Conservation (phyloP, 805 yeast species). For the Metschnikowia anglica region DNA sequence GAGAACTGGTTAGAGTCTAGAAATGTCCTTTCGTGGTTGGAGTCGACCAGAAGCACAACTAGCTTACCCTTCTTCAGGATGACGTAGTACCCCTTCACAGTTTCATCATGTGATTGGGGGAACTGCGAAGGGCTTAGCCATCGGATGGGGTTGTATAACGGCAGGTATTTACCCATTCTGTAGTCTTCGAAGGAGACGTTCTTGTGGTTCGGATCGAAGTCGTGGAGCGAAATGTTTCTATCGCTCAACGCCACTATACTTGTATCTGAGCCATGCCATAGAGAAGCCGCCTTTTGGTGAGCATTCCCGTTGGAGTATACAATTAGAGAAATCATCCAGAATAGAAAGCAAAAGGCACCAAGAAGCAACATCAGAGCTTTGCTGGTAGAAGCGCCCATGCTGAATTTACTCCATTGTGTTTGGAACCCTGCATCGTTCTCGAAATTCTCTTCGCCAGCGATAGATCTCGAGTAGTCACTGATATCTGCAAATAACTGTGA, state of each 20-base stretch:
- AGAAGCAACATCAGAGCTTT: slow-evolving; percentile 6
- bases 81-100: slow-evolving; percentile 33
- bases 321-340: slow-evolving; percentile 32
- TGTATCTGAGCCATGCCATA: slow-evolving; percentile 24
- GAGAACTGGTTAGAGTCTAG: slow-evolving; percentile 35
- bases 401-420: slow-evolving; percentile 9
- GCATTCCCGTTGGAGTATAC: slow-evolving; percentile 29
- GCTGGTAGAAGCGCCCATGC: slow-evolving; percentile 1
- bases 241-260: slow-evolving; percentile 25
- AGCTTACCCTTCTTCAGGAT: slow-evolving; percentile 18
- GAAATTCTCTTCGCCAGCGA: slow-evolving; percentile 12
- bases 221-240: slow-evolving; percentile 32
- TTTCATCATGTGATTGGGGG: slow-evolving; percentile 22
- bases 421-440: slow-evolving; percentile 17
- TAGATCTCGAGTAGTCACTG: slow-evolving; percentile 22
- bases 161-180: slow-evolving; percentile 23
- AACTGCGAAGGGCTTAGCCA: slow-evolving; percentile 36
- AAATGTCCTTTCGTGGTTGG: slow-evolving; percentile 28
- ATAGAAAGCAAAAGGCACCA: slow-evolving; percentile 7
- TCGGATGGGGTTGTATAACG: slow-evolving; percentile 14
- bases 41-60: slow-evolving; percentile 28
- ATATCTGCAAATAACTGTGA: slow-evolving; percentile 35
- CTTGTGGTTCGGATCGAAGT: slow-evolving; percentile 25
- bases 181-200: slow-evolving; percentile 31
- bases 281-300: slow-evolving; percentile 11